Conservation (phyloP, 116 monocot species). For the Dioscorea cayenensis region DNA sequence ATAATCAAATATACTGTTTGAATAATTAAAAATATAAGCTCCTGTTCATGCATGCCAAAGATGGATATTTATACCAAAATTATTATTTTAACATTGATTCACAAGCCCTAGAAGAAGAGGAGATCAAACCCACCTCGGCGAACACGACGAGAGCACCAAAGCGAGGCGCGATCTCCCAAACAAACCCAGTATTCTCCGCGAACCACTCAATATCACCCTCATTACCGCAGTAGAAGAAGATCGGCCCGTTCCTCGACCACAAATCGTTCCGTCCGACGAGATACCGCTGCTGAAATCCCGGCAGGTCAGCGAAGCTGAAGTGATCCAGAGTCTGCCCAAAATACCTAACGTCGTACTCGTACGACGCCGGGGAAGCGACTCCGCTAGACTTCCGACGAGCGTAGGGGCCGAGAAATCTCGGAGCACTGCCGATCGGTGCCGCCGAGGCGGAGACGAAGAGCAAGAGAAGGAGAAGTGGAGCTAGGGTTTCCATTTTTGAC, state of each 20-base stretch:
- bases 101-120: background rate
- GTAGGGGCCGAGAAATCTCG: slow-evolving; percentile 18
- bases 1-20: too few relatives aligned
- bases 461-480: slow-evolving; percentile 3
- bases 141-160: slow-evolving; percentile 84
- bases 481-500: background rate
- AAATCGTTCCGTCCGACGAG: slow-evolving; percentile 29
- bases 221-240: slow-evolving; percentile 95
- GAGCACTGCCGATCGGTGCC: background rate
- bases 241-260: slow-evolving; percentile 34
- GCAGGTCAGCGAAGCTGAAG: slow-evolving; percentile 67
- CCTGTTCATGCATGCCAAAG: too few relatives aligned
- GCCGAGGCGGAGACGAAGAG: slow-evolving; percentile 9
- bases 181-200: slow-evolving; percentile 73
- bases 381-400: slow-evolving; percentile 7
- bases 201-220: slow-evolving; percentile 94
- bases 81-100: too few relatives aligned
- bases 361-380: background rate
- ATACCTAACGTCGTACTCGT: slow-evolving; percentile 52
- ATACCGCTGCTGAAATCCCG: slow-evolving; percentile 61
- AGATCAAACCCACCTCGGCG: slow-evolving; percentile 46
- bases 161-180: slow-evolving; percentile 79
- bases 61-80: too few relatives aligned
- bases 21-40: too few relatives aligned
- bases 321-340: slow-evolving; percentile 71